A percentile compares a stretch with the other conserved stretches of the same genome.
phyloP scores from a whole-genome alignment of 768 basidiomycete species.

The Termitomyces sp. region DNA sequence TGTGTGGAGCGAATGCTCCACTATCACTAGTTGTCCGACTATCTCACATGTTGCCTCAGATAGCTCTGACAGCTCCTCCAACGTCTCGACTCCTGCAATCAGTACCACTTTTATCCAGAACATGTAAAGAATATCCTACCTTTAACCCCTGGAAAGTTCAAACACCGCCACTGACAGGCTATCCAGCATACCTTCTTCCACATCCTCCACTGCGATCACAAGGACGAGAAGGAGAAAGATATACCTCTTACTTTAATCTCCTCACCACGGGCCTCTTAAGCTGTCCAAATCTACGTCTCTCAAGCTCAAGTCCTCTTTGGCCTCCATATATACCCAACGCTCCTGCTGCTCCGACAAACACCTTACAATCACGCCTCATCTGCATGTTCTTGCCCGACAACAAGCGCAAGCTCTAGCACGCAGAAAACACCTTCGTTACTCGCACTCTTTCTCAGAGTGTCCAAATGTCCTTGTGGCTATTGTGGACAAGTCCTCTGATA shows the following conservation, averaged over 20 bases:
- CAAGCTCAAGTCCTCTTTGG: conserved; percentile 9
- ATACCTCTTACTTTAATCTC: neutral
- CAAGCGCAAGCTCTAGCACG: neutral
- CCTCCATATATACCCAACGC: conserved; percentile 5
- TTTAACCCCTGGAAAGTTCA: neutral
- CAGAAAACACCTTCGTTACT: conserved; percentile 8
- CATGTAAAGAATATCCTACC: neutral
- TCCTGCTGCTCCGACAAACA: neutral
- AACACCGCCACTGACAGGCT: conserved; percentile 10
- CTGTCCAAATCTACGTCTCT: neutral
- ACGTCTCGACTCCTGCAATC: neutral
- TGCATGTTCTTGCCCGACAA: neutral
- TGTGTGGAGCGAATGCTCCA: conserved; percentile 8
- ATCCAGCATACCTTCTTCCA: conserved; percentile 14
- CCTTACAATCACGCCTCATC: conserved; percentile 2
- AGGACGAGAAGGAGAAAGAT: neutral
- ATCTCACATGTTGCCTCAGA: neutral
- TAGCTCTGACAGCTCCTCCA: neutral
- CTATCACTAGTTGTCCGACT: neutral
- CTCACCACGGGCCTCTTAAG: neutral
- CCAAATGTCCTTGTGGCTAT: conserved; percentile 9
- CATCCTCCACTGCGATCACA: conserved; percentile 8
- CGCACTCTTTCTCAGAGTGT: conserved; percentile 16
- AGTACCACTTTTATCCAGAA: neutral
- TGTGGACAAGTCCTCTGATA: neutral